Evolutionary conservation across 2,329 filamentous ascomycete genomes (phyloP).

Genomic region (Daldinia sp.): DNA sequence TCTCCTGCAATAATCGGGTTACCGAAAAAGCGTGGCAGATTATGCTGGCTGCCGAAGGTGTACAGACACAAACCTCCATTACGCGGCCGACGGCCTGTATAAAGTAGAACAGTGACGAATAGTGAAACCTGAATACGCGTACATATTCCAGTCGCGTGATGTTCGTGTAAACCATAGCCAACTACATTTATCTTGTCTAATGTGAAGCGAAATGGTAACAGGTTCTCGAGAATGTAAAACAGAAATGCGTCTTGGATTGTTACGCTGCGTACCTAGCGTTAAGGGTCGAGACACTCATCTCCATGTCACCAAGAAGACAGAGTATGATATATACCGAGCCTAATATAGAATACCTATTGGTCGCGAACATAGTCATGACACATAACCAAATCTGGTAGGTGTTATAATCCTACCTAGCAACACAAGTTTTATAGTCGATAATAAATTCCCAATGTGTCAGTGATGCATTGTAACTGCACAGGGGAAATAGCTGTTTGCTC

Average conservation of each 20-base stretch:
- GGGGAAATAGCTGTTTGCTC: too few relatives aligned
- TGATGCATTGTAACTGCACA: too few relatives aligned
- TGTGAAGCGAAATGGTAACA: not conserved
- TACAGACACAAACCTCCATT: slow-evolving; percentile 2
- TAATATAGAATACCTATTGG: not conserved
- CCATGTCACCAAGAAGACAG: too few relatives aligned
- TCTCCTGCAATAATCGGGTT: not conserved
- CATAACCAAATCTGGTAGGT: not conserved
- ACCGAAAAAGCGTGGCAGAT: slow-evolving; percentile 10
- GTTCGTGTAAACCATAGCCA: not conserved
- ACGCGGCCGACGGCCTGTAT: not conserved
- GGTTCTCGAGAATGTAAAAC: slow-evolving; percentile 2
- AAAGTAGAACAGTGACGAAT: not conserved
- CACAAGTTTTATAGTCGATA: too few relatives aligned
- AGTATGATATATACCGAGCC: not conserved
- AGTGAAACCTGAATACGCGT: slow-evolving; percentile 3
- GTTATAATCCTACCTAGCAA: not conserved
- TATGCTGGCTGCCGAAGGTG: slow-evolving; percentile 14
- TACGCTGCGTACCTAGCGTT: not conserved
- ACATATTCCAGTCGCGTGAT: not conserved
- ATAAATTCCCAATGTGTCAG: too few relatives aligned
- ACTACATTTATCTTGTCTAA: not conserved
- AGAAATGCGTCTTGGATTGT: not conserved
- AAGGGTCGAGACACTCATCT: not conserved
- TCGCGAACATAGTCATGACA: not conserved